Evolutionary conservation across 169 alveolate species (phyloP).

Genomic region (Eimeria tenella): DNA sequence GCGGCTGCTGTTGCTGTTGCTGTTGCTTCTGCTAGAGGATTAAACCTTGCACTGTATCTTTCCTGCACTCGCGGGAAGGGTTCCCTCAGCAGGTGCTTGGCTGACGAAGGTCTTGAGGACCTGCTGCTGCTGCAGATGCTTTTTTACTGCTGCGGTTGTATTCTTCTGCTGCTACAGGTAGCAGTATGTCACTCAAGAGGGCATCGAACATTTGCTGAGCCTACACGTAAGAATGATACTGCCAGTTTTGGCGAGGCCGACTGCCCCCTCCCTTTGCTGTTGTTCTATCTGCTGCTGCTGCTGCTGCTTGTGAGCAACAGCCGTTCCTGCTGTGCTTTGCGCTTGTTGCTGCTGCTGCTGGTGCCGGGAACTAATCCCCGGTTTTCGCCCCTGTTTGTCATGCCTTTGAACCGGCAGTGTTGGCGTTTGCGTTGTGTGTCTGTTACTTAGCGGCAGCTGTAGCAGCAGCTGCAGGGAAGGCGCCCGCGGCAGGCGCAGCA

Average conservation of each 20-base stretch:
- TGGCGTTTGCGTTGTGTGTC: neutral
- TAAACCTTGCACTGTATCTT: neutral
- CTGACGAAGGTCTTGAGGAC: neutral
- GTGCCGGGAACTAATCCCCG: neutral
- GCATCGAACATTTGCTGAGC: neutral
- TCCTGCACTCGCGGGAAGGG: too few species aligned
- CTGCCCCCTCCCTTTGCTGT: constrained; percentile 31
- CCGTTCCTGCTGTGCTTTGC: neutral
- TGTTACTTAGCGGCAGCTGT: neutral
- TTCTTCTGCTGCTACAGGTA: constrained; percentile 31
- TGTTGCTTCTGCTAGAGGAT: constrained; percentile 34
- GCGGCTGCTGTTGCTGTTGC: neutral
- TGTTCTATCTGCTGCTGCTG: constrained; percentile 24
- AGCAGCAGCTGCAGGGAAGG: neutral
- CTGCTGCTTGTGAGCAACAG: neutral
- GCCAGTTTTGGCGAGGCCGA: neutral
- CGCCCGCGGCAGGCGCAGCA: neutral
- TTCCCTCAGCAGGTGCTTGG: neutral
- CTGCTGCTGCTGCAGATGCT: constrained; percentile 9
- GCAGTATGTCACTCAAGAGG: constrained; percentile 55
- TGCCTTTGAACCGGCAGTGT: neutral
- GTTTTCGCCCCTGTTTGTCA: neutral
- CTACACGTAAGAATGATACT: neutral
- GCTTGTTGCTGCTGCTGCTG: constrained; percentile 20
- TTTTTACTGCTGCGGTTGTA: neutral